These are phyloP conservation scores for Arthroderma sp. DNA, from an alignment of 2,329 filamentous ascomycete genomes.

Conservation along the genomic window DNA sequence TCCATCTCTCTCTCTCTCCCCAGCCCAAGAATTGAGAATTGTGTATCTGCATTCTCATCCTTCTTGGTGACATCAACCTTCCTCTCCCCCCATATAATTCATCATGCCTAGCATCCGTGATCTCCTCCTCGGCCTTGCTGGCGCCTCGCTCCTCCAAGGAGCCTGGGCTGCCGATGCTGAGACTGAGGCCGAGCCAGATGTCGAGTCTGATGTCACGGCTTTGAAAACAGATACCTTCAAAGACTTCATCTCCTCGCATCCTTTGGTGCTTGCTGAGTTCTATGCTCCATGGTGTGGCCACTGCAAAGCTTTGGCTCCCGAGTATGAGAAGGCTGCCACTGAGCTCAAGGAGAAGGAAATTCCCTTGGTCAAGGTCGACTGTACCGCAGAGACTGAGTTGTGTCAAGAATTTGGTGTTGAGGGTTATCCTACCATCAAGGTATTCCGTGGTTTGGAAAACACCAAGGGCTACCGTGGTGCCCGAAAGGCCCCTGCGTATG, in stretches of 20 bases:
- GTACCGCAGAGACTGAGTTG: slow-evolving; percentile 84
- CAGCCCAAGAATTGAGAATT: slow-evolving; percentile 1
- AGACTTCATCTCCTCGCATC: slow-evolving; percentile 70
- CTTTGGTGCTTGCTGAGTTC: slow-evolving; percentile 91
- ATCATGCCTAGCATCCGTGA: slow-evolving; percentile 29
- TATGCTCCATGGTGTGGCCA: slow-evolving; percentile 95
- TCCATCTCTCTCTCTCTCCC: slow-evolving; percentile 7
- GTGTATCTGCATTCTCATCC: slow-evolving; percentile 3
- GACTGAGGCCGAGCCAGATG: slow-evolving; percentile 20
- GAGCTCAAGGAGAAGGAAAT: slow-evolving; percentile 38
- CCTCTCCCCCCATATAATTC: slow-evolving; percentile 6
- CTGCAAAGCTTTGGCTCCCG: slow-evolving; percentile 81
- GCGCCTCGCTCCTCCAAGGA: slow-evolving; percentile 13
- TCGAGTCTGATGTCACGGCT: slow-evolving; percentile 62
- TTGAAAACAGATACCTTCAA: slow-evolving; percentile 80
- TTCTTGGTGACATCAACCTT: slow-evolving; percentile 6
- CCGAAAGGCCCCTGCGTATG: slow-evolving; percentile 65
- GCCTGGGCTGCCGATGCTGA: slow-evolving; percentile 22
- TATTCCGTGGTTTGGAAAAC: slow-evolving; percentile 85
- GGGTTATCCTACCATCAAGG: slow-evolving; percentile 96
- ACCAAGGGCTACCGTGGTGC: slow-evolving; percentile 73
- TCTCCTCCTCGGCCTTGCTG: slow-evolving; percentile 25
- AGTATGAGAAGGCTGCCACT: slow-evolving; percentile 38
- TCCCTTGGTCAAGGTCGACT: slow-evolving; percentile 50
- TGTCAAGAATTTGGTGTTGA: slow-evolving; percentile 85